Base-by-base conservation (phyloP, 345 rosid genomes). In the Eucalyptus curtisii region DNA sequence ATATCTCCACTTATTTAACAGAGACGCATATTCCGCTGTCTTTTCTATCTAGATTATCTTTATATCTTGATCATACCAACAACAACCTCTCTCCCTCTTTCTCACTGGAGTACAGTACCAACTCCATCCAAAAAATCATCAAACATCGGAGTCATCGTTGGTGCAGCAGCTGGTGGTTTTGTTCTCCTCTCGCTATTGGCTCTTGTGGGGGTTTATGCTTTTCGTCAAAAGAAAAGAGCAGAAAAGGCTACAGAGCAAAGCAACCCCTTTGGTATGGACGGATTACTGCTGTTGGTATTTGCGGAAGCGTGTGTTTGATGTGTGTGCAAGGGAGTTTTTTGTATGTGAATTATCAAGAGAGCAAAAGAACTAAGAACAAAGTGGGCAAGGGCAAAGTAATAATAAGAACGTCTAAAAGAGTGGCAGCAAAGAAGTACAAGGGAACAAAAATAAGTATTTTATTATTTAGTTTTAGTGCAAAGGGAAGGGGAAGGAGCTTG, bases 181-280 rank as follows among this genome's bases (percentile, higher is more conserved):
- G 91, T 91, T 89, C 93, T 98, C 85, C 42, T 97, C 82, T 13
- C 92, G 50, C 88, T 98, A 48, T 91, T 95, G 90, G 88, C 91
- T 45, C 68, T 95, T 53, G 98, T 97, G 7, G 99, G 96, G 40
- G 37, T 95, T 88, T 98, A 97, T 64, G 96, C 95, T 88, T 91
- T 88, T 71, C 94, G 91, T 80, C 98, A 97, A 89, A 98, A 94
- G 92, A 94, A 87, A 92, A 96, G 90, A 94, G 99, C 98, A 86
- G 90, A 94, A 64, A 92, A 89, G 93, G 99, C 97, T 86, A 91
- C 93, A 44, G 93, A 86, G 85, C 93, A 88, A 86, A 95, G 91
- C 92, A 93, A 94, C 88, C 97, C 97, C 88, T 97, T 96, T 48
- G 99, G 99, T 97, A 93, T 24, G 85, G 30, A n/a, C 45, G 68